Percentiles rank a stretch among this genome's conserved stretches.
Conservation (phyloP, 2,329 filamentous ascomycete genomes). For the Fusarium sp. region DNA sequence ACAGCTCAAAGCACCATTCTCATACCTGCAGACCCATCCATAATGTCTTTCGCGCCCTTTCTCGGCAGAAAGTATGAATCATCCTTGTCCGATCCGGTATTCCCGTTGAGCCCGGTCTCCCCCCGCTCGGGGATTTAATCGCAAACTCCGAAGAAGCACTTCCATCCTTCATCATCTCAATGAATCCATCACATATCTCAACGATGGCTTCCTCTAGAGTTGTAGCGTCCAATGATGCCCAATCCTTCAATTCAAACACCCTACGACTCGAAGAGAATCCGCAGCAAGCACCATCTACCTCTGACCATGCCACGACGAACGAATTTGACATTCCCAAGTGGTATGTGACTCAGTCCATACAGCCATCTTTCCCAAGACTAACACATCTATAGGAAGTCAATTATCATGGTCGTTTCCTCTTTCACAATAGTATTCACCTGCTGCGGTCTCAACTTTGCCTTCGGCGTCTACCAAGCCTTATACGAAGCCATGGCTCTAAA, state of each 20-base stretch:
- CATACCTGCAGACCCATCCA: neutral
- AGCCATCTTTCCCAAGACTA: neutral
- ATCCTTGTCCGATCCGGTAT: neutral
- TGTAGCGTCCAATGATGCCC: neutral
- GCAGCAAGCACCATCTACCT: neutral
- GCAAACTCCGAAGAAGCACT: neutral
- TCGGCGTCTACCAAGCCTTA: slow-evolving; percentile 18
- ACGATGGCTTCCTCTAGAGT: neutral
- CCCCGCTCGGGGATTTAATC: neutral
- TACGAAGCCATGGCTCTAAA: slow-evolving; percentile 15
- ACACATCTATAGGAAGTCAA: neutral
- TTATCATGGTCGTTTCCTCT: neutral
- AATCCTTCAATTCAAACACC: neutral
- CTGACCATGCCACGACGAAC: neutral
- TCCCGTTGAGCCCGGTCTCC: neutral
- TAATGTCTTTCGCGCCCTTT: neutral
- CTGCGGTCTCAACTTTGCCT: slow-evolving; percentile 20
- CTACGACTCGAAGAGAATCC: neutral
- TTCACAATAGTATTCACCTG: slow-evolving; percentile 14
- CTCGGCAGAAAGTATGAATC: neutral
- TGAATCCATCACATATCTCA: neutral
- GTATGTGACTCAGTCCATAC: neutral
- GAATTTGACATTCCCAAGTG: neutral
- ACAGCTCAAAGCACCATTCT: neutral
- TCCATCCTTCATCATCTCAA: neutral